phyloP scores from a whole-genome alignment of 495 filamentous ascomycete species.

The Cercophora sp. region DNA sequence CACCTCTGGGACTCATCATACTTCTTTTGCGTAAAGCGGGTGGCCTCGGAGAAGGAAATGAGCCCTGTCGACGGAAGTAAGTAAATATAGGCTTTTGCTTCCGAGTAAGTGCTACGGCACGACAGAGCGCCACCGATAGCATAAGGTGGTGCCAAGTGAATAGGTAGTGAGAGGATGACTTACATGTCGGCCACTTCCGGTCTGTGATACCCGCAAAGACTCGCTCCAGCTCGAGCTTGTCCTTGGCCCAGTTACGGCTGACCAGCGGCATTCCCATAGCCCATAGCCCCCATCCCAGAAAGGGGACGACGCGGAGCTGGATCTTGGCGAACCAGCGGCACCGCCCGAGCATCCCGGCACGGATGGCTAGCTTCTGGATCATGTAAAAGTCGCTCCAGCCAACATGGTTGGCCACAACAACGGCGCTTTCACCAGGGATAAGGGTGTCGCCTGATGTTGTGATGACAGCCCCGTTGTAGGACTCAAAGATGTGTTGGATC shows the following conservation, averaged over 20 bases:
- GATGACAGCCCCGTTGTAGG: constrained; percentile 45
- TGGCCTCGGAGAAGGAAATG: constrained; percentile 56
- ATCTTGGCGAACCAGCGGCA: constrained; percentile 58
- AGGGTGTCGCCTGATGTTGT: constrained; percentile 46
- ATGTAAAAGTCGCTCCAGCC: constrained; percentile 59
- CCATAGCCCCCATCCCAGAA: constrained; percentile 58
- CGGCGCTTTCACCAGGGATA: constrained; percentile 46
- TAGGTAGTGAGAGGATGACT: constrained; percentile 19
- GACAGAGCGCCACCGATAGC: no score
- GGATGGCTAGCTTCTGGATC: constrained; percentile 52
- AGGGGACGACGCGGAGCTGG: constrained; percentile 51
- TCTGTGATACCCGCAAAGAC: constrained; percentile 48
- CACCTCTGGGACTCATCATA: constrained; percentile 44
- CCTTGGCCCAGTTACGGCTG: constrained; percentile 50
- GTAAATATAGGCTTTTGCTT: no score
- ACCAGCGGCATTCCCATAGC: constrained; percentile 60
- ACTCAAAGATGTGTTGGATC: constrained; percentile 51
- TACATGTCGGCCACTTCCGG: constrained; percentile 53
- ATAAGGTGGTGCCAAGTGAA: no score
- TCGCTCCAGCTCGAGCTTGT: constrained; percentile 49
- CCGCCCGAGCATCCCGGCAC: constrained; percentile 50
- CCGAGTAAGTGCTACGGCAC: no score
- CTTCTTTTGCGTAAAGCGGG: constrained; percentile 52
- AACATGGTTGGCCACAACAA: constrained; percentile 56
- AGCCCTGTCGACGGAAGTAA: no score